Conservation (phyloP, 495 filamentous ascomycete genomes). For the Penicillium simplicissimum region DNA sequence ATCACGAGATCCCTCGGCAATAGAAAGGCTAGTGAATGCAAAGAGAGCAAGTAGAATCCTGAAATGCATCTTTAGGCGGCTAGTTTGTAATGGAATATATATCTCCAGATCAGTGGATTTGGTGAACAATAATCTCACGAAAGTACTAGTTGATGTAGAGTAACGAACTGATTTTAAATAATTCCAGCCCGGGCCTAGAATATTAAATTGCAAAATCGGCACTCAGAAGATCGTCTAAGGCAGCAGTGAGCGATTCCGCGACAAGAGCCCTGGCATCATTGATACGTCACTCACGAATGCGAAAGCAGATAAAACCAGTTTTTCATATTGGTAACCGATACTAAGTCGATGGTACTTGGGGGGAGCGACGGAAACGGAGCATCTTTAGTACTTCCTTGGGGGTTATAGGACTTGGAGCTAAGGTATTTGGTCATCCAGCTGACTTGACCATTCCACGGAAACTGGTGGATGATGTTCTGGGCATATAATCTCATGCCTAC, state of each 20-base stretch:
- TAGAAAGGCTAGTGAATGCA: background rate
- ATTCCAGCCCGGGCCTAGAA: background rate
- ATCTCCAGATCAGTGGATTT: background rate
- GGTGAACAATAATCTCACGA: background rate
- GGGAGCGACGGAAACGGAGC: background rate
- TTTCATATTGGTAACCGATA: background rate
- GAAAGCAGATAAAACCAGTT: background rate
- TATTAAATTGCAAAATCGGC: background rate
- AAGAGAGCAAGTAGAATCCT: background rate
- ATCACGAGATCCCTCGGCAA: background rate
- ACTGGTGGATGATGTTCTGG: conserved; percentile 59
- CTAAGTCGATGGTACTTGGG: background rate
- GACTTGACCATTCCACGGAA: conserved; percentile 57
- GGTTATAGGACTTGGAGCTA: too few relatives aligned
- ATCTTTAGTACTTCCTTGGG: too few relatives aligned
- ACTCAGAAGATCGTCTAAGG: background rate
- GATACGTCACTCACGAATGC: background rate
- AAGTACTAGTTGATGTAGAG: background rate
- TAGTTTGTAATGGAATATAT: background rate
- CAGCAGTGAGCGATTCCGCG: background rate
- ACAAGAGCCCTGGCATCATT: background rate
- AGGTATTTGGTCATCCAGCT: conserved; percentile 54
- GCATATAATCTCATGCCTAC: conserved; percentile 56
- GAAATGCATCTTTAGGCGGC: background rate
- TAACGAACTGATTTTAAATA: background rate